Percentiles rank a stretch among this genome's conserved stretches.
Conservation (phyloP, 1,284 basidiomycete species). For the Mycena sp. region DNA sequence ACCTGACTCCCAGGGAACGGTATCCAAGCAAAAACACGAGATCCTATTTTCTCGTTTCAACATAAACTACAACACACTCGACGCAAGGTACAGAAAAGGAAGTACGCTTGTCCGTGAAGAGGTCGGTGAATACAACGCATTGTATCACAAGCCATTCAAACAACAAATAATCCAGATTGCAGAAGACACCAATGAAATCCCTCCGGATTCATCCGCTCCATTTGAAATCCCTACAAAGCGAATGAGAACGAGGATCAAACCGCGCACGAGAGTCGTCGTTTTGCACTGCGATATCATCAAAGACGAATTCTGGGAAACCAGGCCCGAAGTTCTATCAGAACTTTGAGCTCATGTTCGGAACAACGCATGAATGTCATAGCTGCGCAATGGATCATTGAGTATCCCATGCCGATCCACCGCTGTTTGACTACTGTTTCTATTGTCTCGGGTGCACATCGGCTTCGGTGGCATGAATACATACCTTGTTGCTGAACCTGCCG, state of each 20-base stretch:
- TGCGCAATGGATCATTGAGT: too few species aligned
- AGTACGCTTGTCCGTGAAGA: slow-evolving; percentile 82
- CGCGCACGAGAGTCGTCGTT: slow-evolving; percentile 56
- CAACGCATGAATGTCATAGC: too few species aligned
- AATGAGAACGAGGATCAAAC: slow-evolving; percentile 33
- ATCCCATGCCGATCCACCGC: too few species aligned
- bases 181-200: neutral
- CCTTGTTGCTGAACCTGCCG: too few species aligned
- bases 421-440: too few species aligned
- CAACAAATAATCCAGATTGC: slow-evolving; percentile 12
- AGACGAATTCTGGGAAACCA: slow-evolving; percentile 79
- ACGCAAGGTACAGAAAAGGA: slow-evolving; percentile 86
- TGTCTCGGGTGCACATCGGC: too few species aligned
- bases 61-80: slow-evolving; percentile 89
- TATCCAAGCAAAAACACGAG: slow-evolving; percentile 92
- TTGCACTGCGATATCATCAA: slow-evolving; percentile 88
- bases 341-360: too few species aligned
- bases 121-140: slow-evolving; percentile 34
- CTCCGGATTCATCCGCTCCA: neutral
- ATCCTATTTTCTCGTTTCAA: slow-evolving; percentile 85
- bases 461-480: too few species aligned
- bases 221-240: neutral
- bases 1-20: slow-evolving; percentile 71
- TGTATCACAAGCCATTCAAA: neutral
- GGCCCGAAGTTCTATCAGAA: slow-evolving; percentile 54